Conservation (phyloP, 495 filamentous ascomycete genomes). For the Penicillium daleae region DNA sequence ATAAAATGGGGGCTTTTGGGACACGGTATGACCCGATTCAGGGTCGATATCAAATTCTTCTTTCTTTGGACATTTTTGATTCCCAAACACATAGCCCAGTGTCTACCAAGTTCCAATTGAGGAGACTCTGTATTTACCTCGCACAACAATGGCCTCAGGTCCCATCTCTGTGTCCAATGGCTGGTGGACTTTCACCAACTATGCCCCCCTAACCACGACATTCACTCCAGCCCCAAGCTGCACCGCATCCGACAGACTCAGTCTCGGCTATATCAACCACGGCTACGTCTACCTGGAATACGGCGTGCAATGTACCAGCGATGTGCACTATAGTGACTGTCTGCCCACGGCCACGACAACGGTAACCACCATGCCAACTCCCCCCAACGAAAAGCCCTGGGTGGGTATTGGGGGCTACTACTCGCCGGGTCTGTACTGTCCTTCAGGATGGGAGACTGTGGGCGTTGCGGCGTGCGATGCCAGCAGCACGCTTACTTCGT, state of each 20-base stretch:
- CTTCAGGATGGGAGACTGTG: constrained; percentile 16
- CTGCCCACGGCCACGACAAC: constrained; percentile 6
- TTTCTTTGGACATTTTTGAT: neutral
- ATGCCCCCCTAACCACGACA: constrained; percentile 14
- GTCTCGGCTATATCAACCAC: neutral
- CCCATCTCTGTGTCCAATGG: constrained; percentile 13
- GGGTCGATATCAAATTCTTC: neutral
- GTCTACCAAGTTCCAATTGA: no score
- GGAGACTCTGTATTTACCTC: no score
- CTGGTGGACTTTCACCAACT: constrained; percentile 16
- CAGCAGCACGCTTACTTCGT: neutral
- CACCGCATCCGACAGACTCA: neutral
- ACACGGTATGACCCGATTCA: neutral
- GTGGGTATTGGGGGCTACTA: constrained; percentile 9
- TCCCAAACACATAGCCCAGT: neutral
- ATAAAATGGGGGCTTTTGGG: neutral
- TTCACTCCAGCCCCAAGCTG: constrained; percentile 18
- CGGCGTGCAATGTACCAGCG: constrained; percentile 5
- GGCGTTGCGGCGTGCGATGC: constrained; percentile 13
- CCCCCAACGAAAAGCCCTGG: neutral
- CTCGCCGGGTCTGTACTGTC: constrained; percentile 20
- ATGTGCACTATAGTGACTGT: neutral
- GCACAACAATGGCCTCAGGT: constrained; percentile 1
- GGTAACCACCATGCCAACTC: neutral
- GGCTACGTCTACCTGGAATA: neutral